Evolutionary conservation across 306 rosid species (phyloP).

Genomic region (Cercis canadensis): DNA sequence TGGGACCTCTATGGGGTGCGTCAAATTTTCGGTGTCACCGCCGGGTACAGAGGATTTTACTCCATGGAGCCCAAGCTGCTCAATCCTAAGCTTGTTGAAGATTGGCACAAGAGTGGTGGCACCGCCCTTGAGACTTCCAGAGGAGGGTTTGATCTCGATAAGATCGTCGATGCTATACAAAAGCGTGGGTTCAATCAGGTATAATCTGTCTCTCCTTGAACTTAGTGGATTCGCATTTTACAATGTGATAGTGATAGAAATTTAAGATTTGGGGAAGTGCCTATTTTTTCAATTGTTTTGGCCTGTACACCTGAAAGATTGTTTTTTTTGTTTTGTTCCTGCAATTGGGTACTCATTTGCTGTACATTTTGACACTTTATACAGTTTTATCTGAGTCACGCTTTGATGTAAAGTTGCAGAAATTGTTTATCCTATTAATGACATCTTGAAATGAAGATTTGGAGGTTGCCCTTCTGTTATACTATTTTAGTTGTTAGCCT

Average conservation of each 20-base stretch:
- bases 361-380: not conserved
- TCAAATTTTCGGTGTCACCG: conserved; percentile 63
- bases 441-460: not conserved
- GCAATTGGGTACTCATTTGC: not conserved
- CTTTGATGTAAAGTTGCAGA: not conserved
- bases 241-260: not conserved
- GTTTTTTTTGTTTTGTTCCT: not conserved
- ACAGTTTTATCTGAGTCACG: conserved; percentile 9
- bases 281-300: too few relatives aligned
- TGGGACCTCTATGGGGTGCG: conserved; percentile 84
- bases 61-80: conserved; percentile 48
- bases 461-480: not conserved
- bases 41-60: conserved; percentile 83
- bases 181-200: conserved; percentile 74
- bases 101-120: conserved; percentile 77
- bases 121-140: conserved; percentile 77
- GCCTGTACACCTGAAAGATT: not conserved
- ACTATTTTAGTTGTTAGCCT: not conserved
- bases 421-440: not conserved
- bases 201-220: not conserved
- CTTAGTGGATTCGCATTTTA: not conserved
- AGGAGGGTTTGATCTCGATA: conserved; percentile 76
- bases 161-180: conserved; percentile 70
- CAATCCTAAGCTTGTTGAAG: conserved; percentile 48
- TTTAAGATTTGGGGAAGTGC: not conserved